These are phyloP conservation scores for Cryptosporidium xiaoi DNA, from an alignment of 169 alveolate species.

Conservation along the genomic window DNA sequence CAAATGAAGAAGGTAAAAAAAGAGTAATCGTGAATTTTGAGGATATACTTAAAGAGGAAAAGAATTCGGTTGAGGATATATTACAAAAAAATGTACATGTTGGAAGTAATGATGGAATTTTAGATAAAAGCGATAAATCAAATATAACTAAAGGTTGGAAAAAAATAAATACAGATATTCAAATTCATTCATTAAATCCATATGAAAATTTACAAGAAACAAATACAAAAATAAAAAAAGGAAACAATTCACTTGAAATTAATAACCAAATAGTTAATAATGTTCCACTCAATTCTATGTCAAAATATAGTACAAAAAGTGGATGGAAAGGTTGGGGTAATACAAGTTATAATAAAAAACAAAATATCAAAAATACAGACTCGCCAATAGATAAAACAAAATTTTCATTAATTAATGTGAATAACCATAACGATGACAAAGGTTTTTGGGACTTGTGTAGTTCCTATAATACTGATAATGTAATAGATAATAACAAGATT, in stretches of 20 bases:
- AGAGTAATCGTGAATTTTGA: constrained; percentile 1
- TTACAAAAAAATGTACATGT: not conserved
- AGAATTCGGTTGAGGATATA: not conserved
- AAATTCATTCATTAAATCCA: not conserved
- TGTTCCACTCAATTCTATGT: no score
- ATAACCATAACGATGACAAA: not conserved
- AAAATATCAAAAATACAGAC: not conserved
- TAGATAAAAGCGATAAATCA: not conserved
- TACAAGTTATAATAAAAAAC: not conserved
- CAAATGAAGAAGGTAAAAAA: not conserved
- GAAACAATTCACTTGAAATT: not conserved
- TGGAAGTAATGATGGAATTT: not conserved
- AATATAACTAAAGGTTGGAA: constrained; percentile 36
- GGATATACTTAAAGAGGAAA: constrained; percentile 32
- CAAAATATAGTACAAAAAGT: not conserved
- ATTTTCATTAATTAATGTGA: not conserved
- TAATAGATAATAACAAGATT: not conserved
- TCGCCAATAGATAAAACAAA: not conserved
- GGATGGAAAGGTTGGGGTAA: constrained; percentile 65
- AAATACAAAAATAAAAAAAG: not conserved
- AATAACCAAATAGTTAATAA: not conserved
- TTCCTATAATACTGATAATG: not conserved
- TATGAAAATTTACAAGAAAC: not conserved
- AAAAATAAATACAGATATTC: not conserved
- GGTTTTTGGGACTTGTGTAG: constrained; percentile 63